A percentile compares a stretch with the other conserved stretches of the same genome.
Conservation (phyloP, 345 rosid genomes). For the Eucalyptus polyanthemos region DNA sequence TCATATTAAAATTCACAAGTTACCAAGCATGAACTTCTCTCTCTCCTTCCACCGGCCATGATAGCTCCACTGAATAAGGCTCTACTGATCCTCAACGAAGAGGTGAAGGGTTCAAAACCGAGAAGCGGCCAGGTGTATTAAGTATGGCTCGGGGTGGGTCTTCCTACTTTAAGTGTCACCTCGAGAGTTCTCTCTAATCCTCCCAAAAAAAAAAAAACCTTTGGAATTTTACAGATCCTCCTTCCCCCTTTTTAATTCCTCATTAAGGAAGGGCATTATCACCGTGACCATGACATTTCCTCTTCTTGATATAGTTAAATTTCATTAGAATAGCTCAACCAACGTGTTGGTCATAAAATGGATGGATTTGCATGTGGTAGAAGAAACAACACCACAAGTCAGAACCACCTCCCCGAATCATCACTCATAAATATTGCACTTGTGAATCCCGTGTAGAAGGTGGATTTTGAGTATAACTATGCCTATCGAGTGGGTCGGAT, state of each 20-base stretch:
- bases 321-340: background rate
- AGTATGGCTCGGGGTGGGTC: too few species aligned
- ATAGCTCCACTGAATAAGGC: too few species aligned
- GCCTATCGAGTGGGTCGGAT: background rate
- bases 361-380: background rate
- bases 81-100: too few species aligned
- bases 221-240: background rate
- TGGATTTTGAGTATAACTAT: background rate
- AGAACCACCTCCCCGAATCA: background rate
- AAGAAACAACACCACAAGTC: background rate
- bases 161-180: too few species aligned
- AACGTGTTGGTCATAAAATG: background rate
- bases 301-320: background rate
- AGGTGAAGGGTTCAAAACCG: too few species aligned
- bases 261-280: background rate
- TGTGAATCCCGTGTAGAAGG: accelerated
- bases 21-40: background rate
- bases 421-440: background rate
- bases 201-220: too few species aligned
- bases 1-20: background rate
- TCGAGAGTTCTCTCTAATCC: too few species aligned
- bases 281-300: background rate
- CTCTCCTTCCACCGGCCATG: background rate
- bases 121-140: too few species aligned
- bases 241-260: too few species aligned